These are phyloP conservation scores for Fusarium albosuccineum DNA, from an alignment of 2,329 filamentous ascomycete species.

Conservation along the genomic window DNA sequence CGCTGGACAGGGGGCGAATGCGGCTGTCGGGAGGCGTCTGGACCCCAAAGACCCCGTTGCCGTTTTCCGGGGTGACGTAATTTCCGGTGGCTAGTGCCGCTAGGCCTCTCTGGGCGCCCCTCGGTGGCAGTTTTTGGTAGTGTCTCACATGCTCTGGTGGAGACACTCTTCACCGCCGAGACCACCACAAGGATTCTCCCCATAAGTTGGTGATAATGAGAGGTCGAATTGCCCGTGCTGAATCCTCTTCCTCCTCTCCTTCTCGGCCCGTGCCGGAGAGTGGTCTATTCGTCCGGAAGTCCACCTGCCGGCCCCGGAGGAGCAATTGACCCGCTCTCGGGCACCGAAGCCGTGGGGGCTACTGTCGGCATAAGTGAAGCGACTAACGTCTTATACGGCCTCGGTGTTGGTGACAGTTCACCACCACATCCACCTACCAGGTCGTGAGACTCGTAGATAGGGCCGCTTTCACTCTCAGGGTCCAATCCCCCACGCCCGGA, in stretches of 20 bases:
- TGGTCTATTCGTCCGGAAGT: conserved; percentile 16
- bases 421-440: neutral
- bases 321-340: conserved; percentile 33
- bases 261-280: conserved; percentile 26
- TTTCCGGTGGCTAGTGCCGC: conserved; percentile 32
- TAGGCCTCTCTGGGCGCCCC: conserved; percentile 19
- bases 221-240: neutral
- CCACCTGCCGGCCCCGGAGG: conserved; percentile 16
- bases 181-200: conserved; percentile 24
- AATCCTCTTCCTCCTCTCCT: neutral
- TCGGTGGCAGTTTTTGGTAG: conserved; percentile 45
- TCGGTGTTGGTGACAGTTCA: neutral
- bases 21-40: conserved; percentile 16
- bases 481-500: conserved; percentile 8
- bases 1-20: conserved; percentile 18
- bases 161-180: conserved; percentile 37
- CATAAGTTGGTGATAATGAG: conserved; percentile 13
- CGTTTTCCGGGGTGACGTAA: conserved; percentile 42
- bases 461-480: neutral
- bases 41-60: conserved; percentile 23
- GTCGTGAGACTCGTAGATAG: neutral
- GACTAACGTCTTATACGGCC: neutral
- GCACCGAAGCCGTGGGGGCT: conserved; percentile 26
- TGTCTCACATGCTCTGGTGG: conserved; percentile 40
- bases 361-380: conserved; percentile 25